phyloP scores from a whole-genome alignment of 2,329 filamentous ascomycete genomes.

The Aureobasidium leucospermi region DNA sequence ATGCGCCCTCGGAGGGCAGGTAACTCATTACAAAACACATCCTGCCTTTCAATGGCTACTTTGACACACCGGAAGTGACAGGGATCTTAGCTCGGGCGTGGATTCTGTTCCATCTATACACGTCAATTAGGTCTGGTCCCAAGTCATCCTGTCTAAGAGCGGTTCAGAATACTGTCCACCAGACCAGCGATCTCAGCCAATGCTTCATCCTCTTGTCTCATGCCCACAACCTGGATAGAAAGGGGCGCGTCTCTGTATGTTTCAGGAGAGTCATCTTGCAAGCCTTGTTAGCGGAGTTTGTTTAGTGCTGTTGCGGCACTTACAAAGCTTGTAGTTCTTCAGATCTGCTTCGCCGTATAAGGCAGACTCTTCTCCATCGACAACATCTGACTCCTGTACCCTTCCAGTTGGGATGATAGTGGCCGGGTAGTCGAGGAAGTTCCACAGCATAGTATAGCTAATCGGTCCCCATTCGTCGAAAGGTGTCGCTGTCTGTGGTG shows the following conservation, averaged over 20 bases:
- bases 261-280: conserved; percentile 32
- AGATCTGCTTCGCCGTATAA: conserved; percentile 33
- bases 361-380: conserved; percentile 23
- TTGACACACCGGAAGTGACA: too few species aligned
- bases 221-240: conserved; percentile 47
- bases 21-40: too few species aligned
- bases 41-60: too few species aligned
- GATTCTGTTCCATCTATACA: too few species aligned
- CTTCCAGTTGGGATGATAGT: conserved; percentile 24
- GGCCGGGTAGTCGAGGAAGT: conserved; percentile 43
- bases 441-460: conserved; percentile 47
- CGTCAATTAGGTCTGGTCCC: too few species aligned
- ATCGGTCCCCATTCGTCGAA: conserved; percentile 21
- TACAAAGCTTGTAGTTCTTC: conserved; percentile 42
- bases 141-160: background rate
- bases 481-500: conserved; percentile 18
- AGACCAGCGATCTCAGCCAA: conserved; percentile 28
- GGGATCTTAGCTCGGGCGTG: too few species aligned
- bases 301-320: conserved; percentile 21
- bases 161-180: conserved; percentile 6
- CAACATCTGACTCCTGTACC: conserved; percentile 27
- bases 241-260: conserved; percentile 45
- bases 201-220: conserved; percentile 50
- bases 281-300: background rate
- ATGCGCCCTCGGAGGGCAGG: too few species aligned